phyloP scores from a whole-genome alignment of 768 basidiomycete species.

The Pleurotus tuoliensis region DNA sequence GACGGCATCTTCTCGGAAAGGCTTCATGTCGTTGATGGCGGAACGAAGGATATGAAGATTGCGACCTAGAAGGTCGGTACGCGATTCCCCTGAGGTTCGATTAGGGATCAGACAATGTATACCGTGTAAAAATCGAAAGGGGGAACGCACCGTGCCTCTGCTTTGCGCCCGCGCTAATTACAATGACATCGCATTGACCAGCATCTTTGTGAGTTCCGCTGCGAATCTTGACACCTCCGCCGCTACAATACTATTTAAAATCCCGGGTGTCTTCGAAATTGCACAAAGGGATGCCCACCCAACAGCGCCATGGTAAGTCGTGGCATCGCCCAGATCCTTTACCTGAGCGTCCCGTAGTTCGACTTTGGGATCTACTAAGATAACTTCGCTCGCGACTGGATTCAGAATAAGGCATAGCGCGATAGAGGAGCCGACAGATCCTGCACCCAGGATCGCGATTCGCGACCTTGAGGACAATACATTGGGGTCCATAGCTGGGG shows the following conservation, averaged over 20 bases:
- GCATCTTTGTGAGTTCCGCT: slow-evolving; percentile 7
- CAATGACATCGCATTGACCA: slow-evolving; percentile 13
- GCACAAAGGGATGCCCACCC: background rate
- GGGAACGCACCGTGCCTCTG: slow-evolving; percentile 7
- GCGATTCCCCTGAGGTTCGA: slow-evolving; percentile 10
- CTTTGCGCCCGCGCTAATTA: slow-evolving; percentile 14
- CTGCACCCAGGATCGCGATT: slow-evolving; percentile 14
- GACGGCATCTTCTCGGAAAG: slow-evolving; percentile 11
- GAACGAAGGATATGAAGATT: slow-evolving; percentile 10
- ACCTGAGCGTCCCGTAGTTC: slow-evolving; percentile 11
- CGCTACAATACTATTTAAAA: background rate
- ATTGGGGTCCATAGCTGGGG: slow-evolving; percentile 7
- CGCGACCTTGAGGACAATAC: slow-evolving; percentile 4
- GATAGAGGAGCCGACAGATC: slow-evolving; percentile 13
- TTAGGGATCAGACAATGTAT: background rate
- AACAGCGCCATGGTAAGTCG: slow-evolving; percentile 3
- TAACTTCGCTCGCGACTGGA: slow-evolving; percentile 8
- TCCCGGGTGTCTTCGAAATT: background rate
- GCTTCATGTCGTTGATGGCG: slow-evolving; percentile 10
- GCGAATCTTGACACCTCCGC: slow-evolving; percentile 8
- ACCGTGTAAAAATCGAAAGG: background rate
- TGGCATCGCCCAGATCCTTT: slow-evolving; percentile 11
- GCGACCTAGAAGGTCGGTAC: slow-evolving; percentile 11
- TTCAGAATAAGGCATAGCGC: slow-evolving; percentile 13
- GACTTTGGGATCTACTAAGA: slow-evolving; percentile 11